phyloP scores from a whole-genome alignment of 2,329 filamentous ascomycete genomes.

The Aureobasidium musti region DNA sequence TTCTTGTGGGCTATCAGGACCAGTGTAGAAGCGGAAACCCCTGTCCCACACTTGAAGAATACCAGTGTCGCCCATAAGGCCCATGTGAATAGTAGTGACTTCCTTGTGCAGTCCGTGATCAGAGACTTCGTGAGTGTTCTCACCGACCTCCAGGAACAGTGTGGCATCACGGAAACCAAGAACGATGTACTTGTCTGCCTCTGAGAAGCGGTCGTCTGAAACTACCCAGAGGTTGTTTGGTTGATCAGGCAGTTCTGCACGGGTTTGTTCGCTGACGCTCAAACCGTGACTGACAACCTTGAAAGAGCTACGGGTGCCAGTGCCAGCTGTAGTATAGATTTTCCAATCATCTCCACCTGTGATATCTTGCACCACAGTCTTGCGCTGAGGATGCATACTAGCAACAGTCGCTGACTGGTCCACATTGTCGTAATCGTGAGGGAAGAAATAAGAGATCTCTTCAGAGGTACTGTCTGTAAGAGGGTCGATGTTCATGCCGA shows the following conservation, averaged over 20 bases:
- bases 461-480: constrained; percentile 85
- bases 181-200: constrained; percentile 94
- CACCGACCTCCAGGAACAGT: constrained; percentile 89
- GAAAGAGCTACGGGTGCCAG: constrained; percentile 85
- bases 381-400: constrained; percentile 86
- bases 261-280: constrained; percentile 93
- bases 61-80: constrained; percentile 83
- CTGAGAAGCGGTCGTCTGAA: constrained; percentile 76
- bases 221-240: constrained; percentile 95
- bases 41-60: constrained; percentile 33
- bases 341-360: constrained; percentile 93
- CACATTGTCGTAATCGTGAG: constrained; percentile 76
- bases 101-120: constrained; percentile 90
- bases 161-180: constrained; percentile 89
- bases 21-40: constrained; percentile 33
- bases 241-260: constrained; percentile 84
- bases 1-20: constrained; percentile 30
- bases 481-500: constrained; percentile 88
- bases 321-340: constrained; percentile 90
- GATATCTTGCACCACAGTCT: constrained; percentile 88
- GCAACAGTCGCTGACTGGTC: constrained; percentile 81
- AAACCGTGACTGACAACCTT: constrained; percentile 89
- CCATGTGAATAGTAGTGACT: constrained; percentile 86
- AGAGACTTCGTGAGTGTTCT: constrained; percentile 93
- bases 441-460: constrained; percentile 77